Conservation (phyloP, 164 flowering plant species). For the Nymphaea thermarum region DNA sequence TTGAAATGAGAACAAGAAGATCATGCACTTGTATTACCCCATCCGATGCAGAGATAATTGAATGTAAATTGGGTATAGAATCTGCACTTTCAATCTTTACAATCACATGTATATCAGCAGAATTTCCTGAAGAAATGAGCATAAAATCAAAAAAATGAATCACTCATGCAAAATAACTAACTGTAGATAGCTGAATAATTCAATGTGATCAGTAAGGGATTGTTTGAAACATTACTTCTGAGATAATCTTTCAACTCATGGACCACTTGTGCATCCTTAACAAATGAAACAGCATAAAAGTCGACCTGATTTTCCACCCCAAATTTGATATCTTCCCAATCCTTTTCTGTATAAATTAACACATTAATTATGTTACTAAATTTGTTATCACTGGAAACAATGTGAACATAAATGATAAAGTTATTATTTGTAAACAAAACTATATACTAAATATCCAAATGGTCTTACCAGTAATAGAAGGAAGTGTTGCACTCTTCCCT, state of each 20-base stretch:
- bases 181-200: not conserved
- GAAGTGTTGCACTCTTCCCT: constrained; percentile 95
- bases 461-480: not conserved
- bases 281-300: constrained; percentile 95
- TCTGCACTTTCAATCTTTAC: constrained; percentile 73
- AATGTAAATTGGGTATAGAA: constrained; percentile 77
- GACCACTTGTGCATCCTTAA: constrained; percentile 87
- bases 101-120: constrained; percentile 3
- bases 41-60: constrained; percentile 89
- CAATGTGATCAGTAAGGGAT: not conserved
- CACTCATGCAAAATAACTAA: not conserved
- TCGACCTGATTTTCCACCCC: constrained; percentile 93
- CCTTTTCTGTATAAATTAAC: constrained; percentile 50
- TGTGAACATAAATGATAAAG: not conserved
- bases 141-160: not conserved
- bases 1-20: not conserved
- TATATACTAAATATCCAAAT: not conserved
- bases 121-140: constrained; percentile 33
- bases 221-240: constrained; percentile 27
- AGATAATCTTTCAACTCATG: constrained; percentile 88
- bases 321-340: constrained; percentile 93
- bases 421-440: not conserved
- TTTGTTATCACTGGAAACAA: too few species aligned
- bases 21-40: constrained; percentile 33
- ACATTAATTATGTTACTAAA: not conserved